These are phyloP conservation scores for Leonotis leonurus DNA, from an alignment of 257 asterid species.

Conservation along the genomic window DNA sequence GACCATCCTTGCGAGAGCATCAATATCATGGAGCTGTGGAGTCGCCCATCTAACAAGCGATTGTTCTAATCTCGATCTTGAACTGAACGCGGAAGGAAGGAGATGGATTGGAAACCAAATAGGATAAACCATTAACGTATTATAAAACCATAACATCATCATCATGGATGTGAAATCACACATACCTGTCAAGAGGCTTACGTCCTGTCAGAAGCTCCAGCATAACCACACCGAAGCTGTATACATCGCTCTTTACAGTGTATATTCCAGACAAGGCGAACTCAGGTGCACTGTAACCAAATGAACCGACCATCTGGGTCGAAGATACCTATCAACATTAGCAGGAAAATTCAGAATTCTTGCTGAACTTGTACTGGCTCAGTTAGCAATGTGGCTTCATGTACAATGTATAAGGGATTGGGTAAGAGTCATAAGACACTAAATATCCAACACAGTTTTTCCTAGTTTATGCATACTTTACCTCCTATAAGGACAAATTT, in stretches of 20 bases:
- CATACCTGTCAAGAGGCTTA: conserved; percentile 94
- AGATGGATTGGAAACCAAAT: neutral
- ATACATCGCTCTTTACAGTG: conserved; percentile 89
- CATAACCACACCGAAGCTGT: conserved; percentile 98
- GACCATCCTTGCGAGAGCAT: conserved; percentile 94
- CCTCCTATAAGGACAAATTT: neutral
- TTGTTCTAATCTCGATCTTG: conserved; percentile 83
- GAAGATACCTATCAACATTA: conserved; percentile 59
- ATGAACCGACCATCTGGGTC: conserved; percentile 73
- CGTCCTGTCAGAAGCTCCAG: conserved; percentile 95
- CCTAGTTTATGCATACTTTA: neutral
- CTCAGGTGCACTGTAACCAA: conserved; percentile 98
- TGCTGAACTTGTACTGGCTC: neutral
- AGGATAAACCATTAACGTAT: neutral
- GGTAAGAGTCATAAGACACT: neutral
- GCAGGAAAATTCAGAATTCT: neutral
- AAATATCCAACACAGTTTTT: neutral
- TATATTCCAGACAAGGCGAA: conserved; percentile 90
- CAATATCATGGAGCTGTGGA: conserved; percentile 97
- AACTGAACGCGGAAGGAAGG: conserved; percentile 34
- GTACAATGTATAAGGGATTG: neutral
- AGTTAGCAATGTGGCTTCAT: neutral
- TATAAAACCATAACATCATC: neutral
- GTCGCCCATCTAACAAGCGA: conserved; percentile 98
- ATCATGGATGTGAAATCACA: neutral